Evolutionary conservation across 371 early-diverging fungal genomes (phyloP), one percentile per base, ranked within the genome.

Genomic region (Homolaphlyctis polyrhiza): DNA sequence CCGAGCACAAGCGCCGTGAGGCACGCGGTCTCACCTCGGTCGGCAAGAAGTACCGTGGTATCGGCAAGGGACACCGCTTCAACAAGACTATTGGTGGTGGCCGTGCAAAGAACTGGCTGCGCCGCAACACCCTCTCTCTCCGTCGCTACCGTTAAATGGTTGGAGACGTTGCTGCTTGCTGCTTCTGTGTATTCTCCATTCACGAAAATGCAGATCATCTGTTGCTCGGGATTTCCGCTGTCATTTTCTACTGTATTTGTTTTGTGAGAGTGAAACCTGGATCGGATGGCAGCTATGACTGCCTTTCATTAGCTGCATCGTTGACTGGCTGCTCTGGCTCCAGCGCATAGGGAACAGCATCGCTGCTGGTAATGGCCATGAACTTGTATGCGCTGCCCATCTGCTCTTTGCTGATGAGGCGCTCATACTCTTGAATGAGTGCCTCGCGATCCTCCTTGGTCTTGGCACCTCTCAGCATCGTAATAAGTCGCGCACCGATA

Each of bases 81-180:
- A 97, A 96, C 92, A 96, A 99, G 89, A 94, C 95, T 79, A 89
- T 84, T 54, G 99, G 99, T 79, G 93, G 95, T 74, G 95, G 97
- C 71, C 91, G 95, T 74, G 85, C 85, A 74, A 87, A 88, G 76
- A 80, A 72, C 74, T 88, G 89, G 88, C 82, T 79, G 67, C 79
- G 86, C 57, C 82, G 80, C 61, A 87, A 89, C 78, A 87, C 87
- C 62, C 69, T 87, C 35, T 82, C 82, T 66, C 76, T 89, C 57
- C 65, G 74, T 29, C 77, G 87, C 59, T 89, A 86, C 71, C 72
- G 79, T 36, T 78, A 74, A 72, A 33, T 32, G 6, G 11, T 51
- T 28, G 25, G 32, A 8, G 52, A 27, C 52, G 11, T 39, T 8
- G 39, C 39, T 39, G 39, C 39, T 39, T 39, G 11, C 39, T 39